Evolutionary conservation across 176 grass and related monocot genomes (phyloP).

Genomic region (Eragrostis nindensis): DNA sequence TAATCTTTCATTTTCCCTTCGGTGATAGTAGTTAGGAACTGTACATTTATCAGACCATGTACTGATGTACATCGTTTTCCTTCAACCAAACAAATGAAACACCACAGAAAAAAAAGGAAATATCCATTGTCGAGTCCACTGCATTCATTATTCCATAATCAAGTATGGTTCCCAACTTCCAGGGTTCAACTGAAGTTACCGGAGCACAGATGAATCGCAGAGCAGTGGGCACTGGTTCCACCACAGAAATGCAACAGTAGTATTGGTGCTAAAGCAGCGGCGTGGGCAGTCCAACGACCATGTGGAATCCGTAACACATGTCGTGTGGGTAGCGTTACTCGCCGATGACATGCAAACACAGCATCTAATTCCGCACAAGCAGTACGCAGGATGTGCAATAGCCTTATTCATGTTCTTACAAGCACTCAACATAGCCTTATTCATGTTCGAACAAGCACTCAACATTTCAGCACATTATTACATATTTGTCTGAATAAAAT

Average conservation of each 20-base stretch:
- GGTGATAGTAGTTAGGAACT: not conserved
- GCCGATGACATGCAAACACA: constrained; percentile 5
- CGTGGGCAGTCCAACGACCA: constrained; percentile 2
- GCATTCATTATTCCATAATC: not conserved
- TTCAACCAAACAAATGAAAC: constrained; percentile 1
- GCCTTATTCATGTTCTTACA: not conserved
- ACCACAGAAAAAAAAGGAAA: constrained; percentile 8
- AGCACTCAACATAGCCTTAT: not conserved
- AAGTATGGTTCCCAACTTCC: constrained; percentile 5
- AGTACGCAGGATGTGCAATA: not conserved
- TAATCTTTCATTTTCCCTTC: not conserved
- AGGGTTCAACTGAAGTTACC: not conserved
- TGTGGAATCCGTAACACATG: constrained; percentile 7
- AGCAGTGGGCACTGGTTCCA: constrained; percentile 7
- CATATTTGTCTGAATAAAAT: not conserved
- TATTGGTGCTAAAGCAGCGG: constrained; percentile 4
- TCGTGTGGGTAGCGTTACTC: not conserved
- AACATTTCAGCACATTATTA: constrained; percentile 1
- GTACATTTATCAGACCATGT: constrained; percentile 2
- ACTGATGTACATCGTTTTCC: constrained; percentile 25
- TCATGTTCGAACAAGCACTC: constrained; percentile 6
- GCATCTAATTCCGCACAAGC: not conserved
- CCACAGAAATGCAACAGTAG: not conserved
- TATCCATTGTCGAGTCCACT: not conserved
- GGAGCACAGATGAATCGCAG: not conserved